Evolutionary conservation across 768 basidiomycete genomes (phyloP).

Genomic region (Naganishia friedmannii): DNA sequence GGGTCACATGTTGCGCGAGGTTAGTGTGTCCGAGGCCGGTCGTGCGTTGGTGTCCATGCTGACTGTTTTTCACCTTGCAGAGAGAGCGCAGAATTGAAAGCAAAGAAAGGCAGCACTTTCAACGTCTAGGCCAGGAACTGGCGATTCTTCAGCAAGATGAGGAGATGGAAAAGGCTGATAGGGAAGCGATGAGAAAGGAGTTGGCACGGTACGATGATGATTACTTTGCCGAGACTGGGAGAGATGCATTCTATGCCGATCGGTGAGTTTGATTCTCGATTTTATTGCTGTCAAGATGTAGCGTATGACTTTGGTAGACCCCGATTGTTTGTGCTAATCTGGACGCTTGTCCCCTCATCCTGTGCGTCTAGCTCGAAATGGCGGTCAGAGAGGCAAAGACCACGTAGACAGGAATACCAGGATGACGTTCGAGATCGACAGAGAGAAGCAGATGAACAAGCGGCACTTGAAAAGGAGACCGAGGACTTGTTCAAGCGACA

Average conservation of each 20-base stretch:
- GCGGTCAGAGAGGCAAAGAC: slow-evolving; percentile 70
- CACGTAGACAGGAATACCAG: slow-evolving; percentile 69
- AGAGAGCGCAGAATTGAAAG: slow-evolving; percentile 91
- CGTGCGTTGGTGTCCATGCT: not conserved
- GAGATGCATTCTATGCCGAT: slow-evolving; percentile 88
- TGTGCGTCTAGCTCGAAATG: slow-evolving; percentile 65
- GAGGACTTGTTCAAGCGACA: slow-evolving; percentile 90
- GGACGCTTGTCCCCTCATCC: slow-evolving; percentile 1
- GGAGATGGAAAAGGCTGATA: slow-evolving; percentile 37
- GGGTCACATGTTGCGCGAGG: slow-evolving; percentile 81
- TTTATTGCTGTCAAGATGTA: slow-evolving; percentile 19
- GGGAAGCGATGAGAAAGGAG: slow-evolving; percentile 57
- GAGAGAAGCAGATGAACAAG: slow-evolving; percentile 80
- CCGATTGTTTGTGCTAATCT: slow-evolving; percentile 1
- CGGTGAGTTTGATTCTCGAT: slow-evolving; percentile 58
- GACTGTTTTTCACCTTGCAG: slow-evolving; percentile 54
- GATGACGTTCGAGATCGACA: slow-evolving; percentile 78
- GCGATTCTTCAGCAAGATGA: slow-evolving; percentile 38
- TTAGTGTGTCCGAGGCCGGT: slow-evolving; percentile 54
- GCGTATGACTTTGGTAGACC: not conserved
- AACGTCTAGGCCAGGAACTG: slow-evolving; percentile 50
- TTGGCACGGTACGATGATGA: slow-evolving; percentile 71
- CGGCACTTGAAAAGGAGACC: slow-evolving; percentile 80
- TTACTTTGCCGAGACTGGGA: slow-evolving; percentile 89
- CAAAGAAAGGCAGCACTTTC: slow-evolving; percentile 77